Percentiles rank a stretch among this genome's conserved stretches.
Conservation (phyloP, 2,329 filamentous ascomycete genomes). For the Alternaria brassicae region DNA sequence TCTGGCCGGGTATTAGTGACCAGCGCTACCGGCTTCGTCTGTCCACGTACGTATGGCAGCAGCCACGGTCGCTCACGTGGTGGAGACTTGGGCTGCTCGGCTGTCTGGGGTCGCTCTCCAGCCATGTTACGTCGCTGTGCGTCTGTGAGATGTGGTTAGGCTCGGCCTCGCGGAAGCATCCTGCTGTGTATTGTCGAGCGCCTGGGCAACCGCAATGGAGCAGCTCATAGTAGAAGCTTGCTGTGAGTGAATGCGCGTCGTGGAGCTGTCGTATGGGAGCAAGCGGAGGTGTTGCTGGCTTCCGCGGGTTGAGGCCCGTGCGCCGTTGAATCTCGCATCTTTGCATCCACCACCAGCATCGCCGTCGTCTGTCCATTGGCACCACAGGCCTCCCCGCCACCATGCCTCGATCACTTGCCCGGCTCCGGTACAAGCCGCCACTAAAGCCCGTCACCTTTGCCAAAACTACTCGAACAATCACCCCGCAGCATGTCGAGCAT, state of each 20-base stretch:
- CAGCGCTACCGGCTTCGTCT: neutral
- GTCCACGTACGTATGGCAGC: slow-evolving; percentile 43
- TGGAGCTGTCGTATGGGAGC: slow-evolving; percentile 28
- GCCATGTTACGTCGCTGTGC: slow-evolving; percentile 36
- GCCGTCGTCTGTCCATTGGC: slow-evolving; percentile 8
- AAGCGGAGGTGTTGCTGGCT: slow-evolving; percentile 17
- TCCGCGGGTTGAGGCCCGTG: slow-evolving; percentile 20
- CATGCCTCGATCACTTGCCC: slow-evolving; percentile 43
- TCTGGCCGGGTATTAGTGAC: slow-evolving; percentile 58
- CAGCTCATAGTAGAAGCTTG: slow-evolving; percentile 23
- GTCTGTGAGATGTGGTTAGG: too few relatives aligned
- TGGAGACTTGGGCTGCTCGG: slow-evolving; percentile 21
- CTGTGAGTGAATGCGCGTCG: slow-evolving; percentile 10
- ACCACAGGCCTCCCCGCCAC: slow-evolving; percentile 17
- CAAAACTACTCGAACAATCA: slow-evolving; percentile 8
- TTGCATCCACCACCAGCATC: slow-evolving; percentile 5
- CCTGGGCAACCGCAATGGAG: slow-evolving; percentile 7
- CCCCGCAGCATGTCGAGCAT: slow-evolving; percentile 7
- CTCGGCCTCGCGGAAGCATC: slow-evolving; percentile 14
- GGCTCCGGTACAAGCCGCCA: slow-evolving; percentile 34
- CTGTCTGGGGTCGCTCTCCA: slow-evolving; percentile 18
- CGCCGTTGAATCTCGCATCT: slow-evolving; percentile 17
- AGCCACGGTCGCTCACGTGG: slow-evolving; percentile 49
- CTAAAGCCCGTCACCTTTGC: slow-evolving; percentile 26
- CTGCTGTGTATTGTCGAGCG: neutral